These are phyloP conservation scores for Chernovozyma aurita DNA, from an alignment of 1,139 yeast species.

Conservation along the genomic window DNA sequence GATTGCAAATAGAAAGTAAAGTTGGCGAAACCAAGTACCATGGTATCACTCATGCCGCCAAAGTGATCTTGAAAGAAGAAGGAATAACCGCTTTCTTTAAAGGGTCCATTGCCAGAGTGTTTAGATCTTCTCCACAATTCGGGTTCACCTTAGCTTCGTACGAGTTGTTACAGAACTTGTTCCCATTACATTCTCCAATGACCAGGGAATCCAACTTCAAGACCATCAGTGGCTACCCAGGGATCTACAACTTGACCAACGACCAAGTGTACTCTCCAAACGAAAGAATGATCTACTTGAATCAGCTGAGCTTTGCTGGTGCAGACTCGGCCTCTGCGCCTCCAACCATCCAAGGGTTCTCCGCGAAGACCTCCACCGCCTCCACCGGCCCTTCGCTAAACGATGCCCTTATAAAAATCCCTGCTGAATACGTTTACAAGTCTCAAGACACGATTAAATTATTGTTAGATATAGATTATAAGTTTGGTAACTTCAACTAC, in stretches of 20 bases:
- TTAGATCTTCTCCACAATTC: conserved; percentile 95
- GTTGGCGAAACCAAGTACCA: conserved; percentile 72
- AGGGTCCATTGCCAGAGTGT: conserved; percentile 93
- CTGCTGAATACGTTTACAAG: conserved; percentile 52
- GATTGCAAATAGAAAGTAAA: conserved; percentile 83
- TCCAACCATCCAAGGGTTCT: no score
- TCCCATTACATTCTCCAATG: conserved; percentile 45
- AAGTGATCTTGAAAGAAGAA: conserved; percentile 73
- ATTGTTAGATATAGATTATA: conserved; percentile 59
- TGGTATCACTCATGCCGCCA: conserved; percentile 75
- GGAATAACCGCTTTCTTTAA: conserved; percentile 78
- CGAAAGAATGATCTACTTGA: conserved; percentile 36
- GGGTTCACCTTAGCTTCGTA: conserved; percentile 97
- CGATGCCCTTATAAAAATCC: conserved; percentile 39
- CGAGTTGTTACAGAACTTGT: conserved; percentile 61
- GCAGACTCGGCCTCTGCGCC: no score
- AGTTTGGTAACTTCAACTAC: conserved; percentile 54
- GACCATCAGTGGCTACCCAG: conserved; percentile 45
- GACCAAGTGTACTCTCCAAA: conserved; percentile 43
- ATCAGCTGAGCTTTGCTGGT: conserved; percentile 10
- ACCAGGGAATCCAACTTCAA: conserved; percentile 44
- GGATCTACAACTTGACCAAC: conserved; percentile 43
- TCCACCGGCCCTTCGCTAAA: conserved; percentile 14
- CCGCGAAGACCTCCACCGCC: background rate
- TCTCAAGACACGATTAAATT: conserved; percentile 59